Base-by-base conservation (phyloP, 208 protist species). In the Trypanosoma cruzi region DNA sequence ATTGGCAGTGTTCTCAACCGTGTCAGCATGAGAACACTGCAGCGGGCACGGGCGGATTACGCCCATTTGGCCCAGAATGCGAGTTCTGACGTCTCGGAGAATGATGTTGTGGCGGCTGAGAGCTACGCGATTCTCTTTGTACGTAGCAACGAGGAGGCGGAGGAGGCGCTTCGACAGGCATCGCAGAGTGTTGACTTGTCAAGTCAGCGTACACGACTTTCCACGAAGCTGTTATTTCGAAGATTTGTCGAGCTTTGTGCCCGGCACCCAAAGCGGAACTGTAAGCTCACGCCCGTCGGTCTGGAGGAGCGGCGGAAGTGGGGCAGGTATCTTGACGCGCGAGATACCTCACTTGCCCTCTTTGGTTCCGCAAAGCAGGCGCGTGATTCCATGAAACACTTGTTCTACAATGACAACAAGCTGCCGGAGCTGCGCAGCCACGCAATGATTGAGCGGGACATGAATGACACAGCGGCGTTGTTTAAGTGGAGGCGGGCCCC, bases 291-390 rank as follows among this genome's bases (percentile, higher is more conserved):
- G 2, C 36, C 82, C 4, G 68, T 57, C 5, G 91, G 89, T 13
- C 62, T 94, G 37, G 85, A 82, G 65, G 89, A 92, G 79, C 80
- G 91, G 1, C 71, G 72, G 16, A 88, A 85, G 65, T 96, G 91
- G 91, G 83, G 80, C 1, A 58, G 76, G 29, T 96, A 96, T 71
- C 71, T 94, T 22, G 87, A 96, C 50, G 88, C 91, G 14, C 88
- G 91, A 49, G 91, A 96, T 68, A 84, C 86, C 20, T 85, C 91
- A n/a, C 82, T 96, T 14, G 77, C 84, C 29, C 80, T 96, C 31
- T 96, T 95, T 68, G 91, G 91, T 42, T 92, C 86, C 16, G 79
- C 84, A 3, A 84, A 84, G 69, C 88, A 89, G 54, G 90, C 88
- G 10, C 84, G 91, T 24, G 91, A 96, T 64, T 64, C 82, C 24